Evolutionary conservation across 495 filamentous ascomycete species (phyloP).

Genomic region (Aspergillus campestris): DNA sequence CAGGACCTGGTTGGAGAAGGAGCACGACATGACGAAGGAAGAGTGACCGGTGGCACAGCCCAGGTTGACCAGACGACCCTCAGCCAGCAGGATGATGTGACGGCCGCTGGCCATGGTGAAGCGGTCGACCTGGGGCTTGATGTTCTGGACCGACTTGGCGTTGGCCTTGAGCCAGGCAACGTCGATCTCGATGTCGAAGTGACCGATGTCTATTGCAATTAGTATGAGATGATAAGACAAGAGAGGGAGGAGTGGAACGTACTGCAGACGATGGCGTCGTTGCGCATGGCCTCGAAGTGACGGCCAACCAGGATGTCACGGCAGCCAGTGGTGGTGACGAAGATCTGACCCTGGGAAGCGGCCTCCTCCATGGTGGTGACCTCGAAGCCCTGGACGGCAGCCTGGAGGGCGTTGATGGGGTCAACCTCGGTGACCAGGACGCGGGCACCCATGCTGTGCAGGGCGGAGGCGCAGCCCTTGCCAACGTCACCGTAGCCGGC

Average conservation of each 20-base stretch:
- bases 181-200: slow-evolving; percentile 99
- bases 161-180: slow-evolving; percentile 99
- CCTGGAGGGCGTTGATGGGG: slow-evolving; percentile 99
- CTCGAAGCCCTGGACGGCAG: slow-evolving; percentile 93
- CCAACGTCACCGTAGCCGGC: slow-evolving; percentile 98
- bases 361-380: slow-evolving; percentile 98
- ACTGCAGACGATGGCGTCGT: slow-evolving; percentile 99
- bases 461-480: slow-evolving; percentile 95
- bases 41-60: slow-evolving; percentile 99
- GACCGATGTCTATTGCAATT: slow-evolving; percentile 71
- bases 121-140: slow-evolving; percentile 99
- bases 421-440: slow-evolving; percentile 96
- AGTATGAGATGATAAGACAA: slow-evolving; percentile 1
- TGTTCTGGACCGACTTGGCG: slow-evolving; percentile 84
- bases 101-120: slow-evolving; percentile 89
- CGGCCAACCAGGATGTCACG: slow-evolving; percentile 86
- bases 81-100: slow-evolving; percentile 95
- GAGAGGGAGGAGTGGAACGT: slow-evolving; percentile 29
- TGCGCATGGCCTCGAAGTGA: slow-evolving; percentile 96
- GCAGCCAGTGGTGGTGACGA: slow-evolving; percentile 98
- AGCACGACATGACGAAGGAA: slow-evolving; percentile 99
- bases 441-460: slow-evolving; percentile 93
- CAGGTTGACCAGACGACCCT: slow-evolving; percentile 97
- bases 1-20: slow-evolving; percentile 99
- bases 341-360: slow-evolving; percentile 82